Evolutionary conservation across 352 stramenopile genomes (phyloP), one percentile per base, ranked within the genome.

Genomic region (Pythium angustatum): DNA sequence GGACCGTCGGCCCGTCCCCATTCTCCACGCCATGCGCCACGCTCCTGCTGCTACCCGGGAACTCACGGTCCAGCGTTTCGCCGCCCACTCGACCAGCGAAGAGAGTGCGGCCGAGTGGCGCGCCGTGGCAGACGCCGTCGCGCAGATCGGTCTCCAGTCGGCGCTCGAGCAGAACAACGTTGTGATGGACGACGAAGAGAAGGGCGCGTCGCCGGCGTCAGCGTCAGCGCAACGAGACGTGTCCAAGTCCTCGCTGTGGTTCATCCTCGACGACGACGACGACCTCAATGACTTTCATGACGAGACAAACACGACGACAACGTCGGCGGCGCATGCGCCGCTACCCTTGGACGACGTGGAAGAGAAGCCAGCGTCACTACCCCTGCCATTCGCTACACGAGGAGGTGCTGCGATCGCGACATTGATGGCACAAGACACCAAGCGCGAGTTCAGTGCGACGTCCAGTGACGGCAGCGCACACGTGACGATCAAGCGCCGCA

Each of bases 161-260:
- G 58, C 58, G 24, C 58, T 65, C 3, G 2, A 54, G 15, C 44
- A 43, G 21, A 28, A 41, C 21, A 12, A 21, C 62, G 9, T 15
- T 6, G 7, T n/a, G 3, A 59, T 61, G 41, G 63, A 66, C 9
- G 41, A 58, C 4, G 36, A 62, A 19, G 34, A 43, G 33, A 54
- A 71, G 19, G 44, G 58, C 36, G 28, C 51, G 31, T 59, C 61
- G 49, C 48, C 59, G 50, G 26, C 48, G 22, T 49, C 36, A 15
- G 36, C n/a, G 33, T 19, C 10, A 12, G 38, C 62, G n/a, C 30
- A 57, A 5, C 36, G 49, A 10, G 45, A 65, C 1, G 21, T 53
- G 27, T 61, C 62, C 47, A 91, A 91, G 68, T 86, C 78, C 5
- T 89, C 82, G 61, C 69, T 91, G 30, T 85, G 74, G 62, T 91